Evolutionary conservation across 2,329 filamentous ascomycete genomes (phyloP).

Genomic region (Scedosporium apiospermum): DNA sequence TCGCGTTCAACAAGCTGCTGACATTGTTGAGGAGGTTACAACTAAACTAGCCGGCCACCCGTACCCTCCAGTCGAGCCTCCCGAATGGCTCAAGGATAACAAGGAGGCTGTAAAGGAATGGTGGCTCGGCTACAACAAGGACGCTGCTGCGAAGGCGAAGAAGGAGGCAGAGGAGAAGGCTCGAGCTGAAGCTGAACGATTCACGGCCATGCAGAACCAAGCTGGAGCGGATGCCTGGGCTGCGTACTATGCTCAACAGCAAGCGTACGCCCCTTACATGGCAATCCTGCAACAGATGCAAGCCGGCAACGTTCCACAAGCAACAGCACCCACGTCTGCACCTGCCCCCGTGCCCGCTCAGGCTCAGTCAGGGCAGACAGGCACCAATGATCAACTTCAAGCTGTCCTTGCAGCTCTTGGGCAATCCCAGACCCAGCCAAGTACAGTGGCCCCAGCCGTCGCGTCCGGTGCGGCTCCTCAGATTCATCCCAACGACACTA

Average conservation of each 20-base stretch:
- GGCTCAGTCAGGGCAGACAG: slow-evolving; percentile 11
- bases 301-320: neutral
- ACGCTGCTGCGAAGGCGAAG: slow-evolving; percentile 26
- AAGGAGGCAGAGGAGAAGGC: slow-evolving; percentile 24
- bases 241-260: slow-evolving; percentile 11
- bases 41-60: slow-evolving; percentile 29
- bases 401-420: slow-evolving; percentile 33
- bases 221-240: slow-evolving; percentile 5
- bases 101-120: slow-evolving; percentile 40
- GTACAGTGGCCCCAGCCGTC: slow-evolving; percentile 10
- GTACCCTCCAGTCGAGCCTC: slow-evolving; percentile 40
- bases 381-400: slow-evolving; percentile 28
- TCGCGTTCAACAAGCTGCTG: slow-evolving; percentile 30
- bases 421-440: slow-evolving; percentile 19
- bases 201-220: slow-evolving; percentile 3
- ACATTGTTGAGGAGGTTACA: slow-evolving; percentile 31
- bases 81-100: slow-evolving; percentile 39
- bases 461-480: slow-evolving; percentile 12
- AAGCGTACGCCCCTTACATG: slow-evolving; percentile 5
- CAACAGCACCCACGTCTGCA: neutral
- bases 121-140: slow-evolving; percentile 39
- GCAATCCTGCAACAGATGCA: slow-evolving; percentile 8
- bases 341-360: slow-evolving; percentile 8
- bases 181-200: slow-evolving; percentile 11
- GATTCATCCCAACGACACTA: slow-evolving; percentile 27